Evolutionary conservation across 495 filamentous ascomycete species (phyloP).

Genomic region (Hypoxylon lienhwacheense): DNA sequence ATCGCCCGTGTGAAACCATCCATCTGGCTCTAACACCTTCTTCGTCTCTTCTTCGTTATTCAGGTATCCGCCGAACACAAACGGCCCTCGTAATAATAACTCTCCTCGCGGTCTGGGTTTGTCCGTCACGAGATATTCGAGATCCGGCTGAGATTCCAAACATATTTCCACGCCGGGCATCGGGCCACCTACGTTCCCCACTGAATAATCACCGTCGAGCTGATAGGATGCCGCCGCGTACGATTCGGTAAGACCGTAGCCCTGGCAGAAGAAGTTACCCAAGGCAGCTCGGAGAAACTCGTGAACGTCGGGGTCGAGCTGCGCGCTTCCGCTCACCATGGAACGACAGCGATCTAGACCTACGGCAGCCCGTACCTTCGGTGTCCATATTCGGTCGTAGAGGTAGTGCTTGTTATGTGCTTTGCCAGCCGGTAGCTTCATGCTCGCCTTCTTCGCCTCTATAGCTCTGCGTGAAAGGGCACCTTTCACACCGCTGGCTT

Average conservation of each 20-base stretch:
- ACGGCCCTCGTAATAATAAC: slow-evolving; percentile 76
- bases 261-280: slow-evolving; percentile 79
- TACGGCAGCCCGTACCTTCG: slow-evolving; percentile 78
- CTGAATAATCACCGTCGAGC: slow-evolving; percentile 64
- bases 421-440: slow-evolving; percentile 68
- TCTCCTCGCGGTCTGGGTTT: slow-evolving; percentile 93
- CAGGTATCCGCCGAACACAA: slow-evolving; percentile 82
- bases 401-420: slow-evolving; percentile 80
- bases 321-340: slow-evolving; percentile 89
- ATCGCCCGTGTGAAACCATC: slow-evolving; percentile 97
- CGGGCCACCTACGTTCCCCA: slow-evolving; percentile 81
- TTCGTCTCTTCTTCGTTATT: slow-evolving; percentile 83
- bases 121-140: slow-evolving; percentile 90
- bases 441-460: slow-evolving; percentile 72
- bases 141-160: slow-evolving; percentile 85
- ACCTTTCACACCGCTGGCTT: slow-evolving; percentile 80
- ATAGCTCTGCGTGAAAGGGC: slow-evolving; percentile 79
- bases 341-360: slow-evolving; percentile 72
- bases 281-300: slow-evolving; percentile 85
- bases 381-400: slow-evolving; percentile 92
- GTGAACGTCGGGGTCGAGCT: slow-evolving; percentile 83
- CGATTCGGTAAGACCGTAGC: slow-evolving; percentile 94
- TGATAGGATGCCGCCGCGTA: slow-evolving; percentile 79
- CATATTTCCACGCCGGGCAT: slow-evolving; percentile 71
- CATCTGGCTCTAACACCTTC: slow-evolving; percentile 80